Evolutionary conservation across 2,329 filamentous ascomycete species (phyloP).

Genomic region (Epichloe typhina): DNA sequence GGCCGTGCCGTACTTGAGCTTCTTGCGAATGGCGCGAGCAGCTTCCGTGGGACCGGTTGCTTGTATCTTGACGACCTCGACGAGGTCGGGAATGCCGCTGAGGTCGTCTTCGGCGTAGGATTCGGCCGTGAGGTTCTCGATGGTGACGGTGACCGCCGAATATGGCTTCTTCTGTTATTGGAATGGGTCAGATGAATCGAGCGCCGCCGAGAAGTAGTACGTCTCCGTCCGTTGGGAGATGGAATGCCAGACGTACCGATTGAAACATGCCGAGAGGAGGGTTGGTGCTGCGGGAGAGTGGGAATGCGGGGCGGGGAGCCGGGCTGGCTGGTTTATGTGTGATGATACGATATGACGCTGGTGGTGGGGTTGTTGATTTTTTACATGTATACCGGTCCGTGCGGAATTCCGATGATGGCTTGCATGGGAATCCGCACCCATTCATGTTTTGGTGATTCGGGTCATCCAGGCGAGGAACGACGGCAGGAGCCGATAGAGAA

Average conservation of each 20-base stretch:
- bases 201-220: too few relatives aligned
- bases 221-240: background rate
- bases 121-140: conserved; percentile 84
- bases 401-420: too few relatives aligned
- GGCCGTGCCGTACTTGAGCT: conserved; percentile 94
- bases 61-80: conserved; percentile 88
- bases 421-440: too few relatives aligned
- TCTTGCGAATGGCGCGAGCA: conserved; percentile 86
- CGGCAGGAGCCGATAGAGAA: too few relatives aligned
- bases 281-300: background rate
- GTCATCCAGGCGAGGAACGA: too few relatives aligned
- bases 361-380: background rate
- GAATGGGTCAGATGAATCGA: too few relatives aligned
- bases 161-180: conserved; percentile 54
- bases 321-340: background rate
- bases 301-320: background rate
- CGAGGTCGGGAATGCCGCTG: conserved; percentile 81
- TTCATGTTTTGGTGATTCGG: too few relatives aligned
- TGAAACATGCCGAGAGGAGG: conserved; percentile 15
- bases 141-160: conserved; percentile 81
- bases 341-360: background rate
- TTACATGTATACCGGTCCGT: too few relatives aligned
- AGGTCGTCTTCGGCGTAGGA: conserved; percentile 83
- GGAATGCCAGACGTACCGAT: conserved; percentile 11
- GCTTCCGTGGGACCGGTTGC: conserved; percentile 76